Base-by-base conservation (phyloP, 2,329 filamentous ascomycete genomes). In the Arthrobotrys iridis region DNA sequence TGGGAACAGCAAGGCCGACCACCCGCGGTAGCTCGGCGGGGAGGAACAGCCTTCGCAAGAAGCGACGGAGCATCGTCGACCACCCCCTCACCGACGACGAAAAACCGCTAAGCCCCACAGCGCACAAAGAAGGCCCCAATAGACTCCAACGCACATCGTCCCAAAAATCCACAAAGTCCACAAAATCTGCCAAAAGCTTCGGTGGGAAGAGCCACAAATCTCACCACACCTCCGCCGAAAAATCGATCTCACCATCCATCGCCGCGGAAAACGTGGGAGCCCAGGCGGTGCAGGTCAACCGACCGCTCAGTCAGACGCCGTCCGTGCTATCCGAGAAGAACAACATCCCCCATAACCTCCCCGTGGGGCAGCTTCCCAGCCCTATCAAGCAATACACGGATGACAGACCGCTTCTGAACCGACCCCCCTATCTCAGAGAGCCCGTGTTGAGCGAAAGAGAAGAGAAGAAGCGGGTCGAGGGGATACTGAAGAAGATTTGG, bases 401-500 rank as follows among this genome's bases (percentile, higher is more conserved):
- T 24, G 77, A 80, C 22, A 71, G 70, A 20, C 65, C 78, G 11
- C 48, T 77, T 30, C 71, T 79, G 30, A 76, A 76, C 26, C 64
- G 78, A 11, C 78, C 78, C 3, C 65, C 70, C 18, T 77, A 77
- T 30, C 55, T 79, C 5, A 78, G 77, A 22, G 79, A 80, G 26
- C 79, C 79, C 5, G 73, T 71, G 35, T 40, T 80, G 8, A 68
- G 66, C 11, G 78, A 79, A 26, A 62, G 76, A 13, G 78, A 78
- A 33, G 78, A 80, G 50, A 77, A 71, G 62, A 78, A 67, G 48
- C 66, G 71, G 41, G 71, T 79, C 13, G 83, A 88, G 10, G 84
- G 84, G 3, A 80, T 89, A 8, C 82, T 99, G 13, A 84, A 93
- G 18, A 90, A 90, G 77, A 89, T 97, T 30, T 99, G 95, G 95